Evolutionary conservation across 768 basidiomycete genomes (phyloP).

Genomic region (Dacryopinax spathularia): DNA sequence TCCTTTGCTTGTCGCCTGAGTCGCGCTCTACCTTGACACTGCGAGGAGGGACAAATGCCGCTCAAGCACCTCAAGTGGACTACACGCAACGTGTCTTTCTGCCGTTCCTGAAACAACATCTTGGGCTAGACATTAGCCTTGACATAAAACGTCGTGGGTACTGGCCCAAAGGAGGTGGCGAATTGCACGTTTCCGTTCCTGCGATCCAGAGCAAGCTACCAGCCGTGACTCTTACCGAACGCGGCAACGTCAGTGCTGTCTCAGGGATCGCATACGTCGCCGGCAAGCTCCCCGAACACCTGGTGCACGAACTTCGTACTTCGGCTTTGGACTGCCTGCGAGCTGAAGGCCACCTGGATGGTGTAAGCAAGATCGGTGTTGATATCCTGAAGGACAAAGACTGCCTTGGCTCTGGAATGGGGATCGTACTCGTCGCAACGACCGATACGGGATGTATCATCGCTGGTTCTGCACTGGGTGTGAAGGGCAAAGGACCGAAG

Average conservation of each 20-base stretch:
- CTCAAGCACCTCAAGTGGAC: conserved; percentile 59
- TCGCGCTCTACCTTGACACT: conserved; percentile 37
- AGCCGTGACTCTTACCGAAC: conserved; percentile 38
- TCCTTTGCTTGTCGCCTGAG: conserved; percentile 37
- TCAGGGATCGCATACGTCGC: conserved; percentile 52
- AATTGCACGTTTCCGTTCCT: conserved; percentile 32
- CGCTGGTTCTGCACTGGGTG: conserved; percentile 53
- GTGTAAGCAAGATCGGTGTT: conserved; percentile 28
- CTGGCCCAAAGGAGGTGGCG: conserved; percentile 59
- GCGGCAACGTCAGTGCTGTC: conserved; percentile 39
- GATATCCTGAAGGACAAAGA: conserved; percentile 15
- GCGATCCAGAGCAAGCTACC: conserved; percentile 29
- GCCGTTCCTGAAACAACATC: conserved; percentile 50
- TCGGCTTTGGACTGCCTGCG: conserved; percentile 38
- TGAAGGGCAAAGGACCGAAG: conserved; percentile 33
- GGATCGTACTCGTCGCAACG: conserved; percentile 63
- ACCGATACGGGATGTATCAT: conserved; percentile 51
- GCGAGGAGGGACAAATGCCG: conserved; percentile 59
- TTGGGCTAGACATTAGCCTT: conserved; percentile 34
- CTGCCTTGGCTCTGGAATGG: conserved; percentile 44
- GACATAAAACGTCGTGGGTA: conserved; percentile 48
- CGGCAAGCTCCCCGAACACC: conserved; percentile 36
- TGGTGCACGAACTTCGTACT: conserved; percentile 43
- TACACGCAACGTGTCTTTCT: conserved; percentile 51
- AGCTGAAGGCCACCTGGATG: conserved; percentile 25